Conservation (phyloP, 768 basidiomycete genomes). For the Lentinula detonsa region DNA sequence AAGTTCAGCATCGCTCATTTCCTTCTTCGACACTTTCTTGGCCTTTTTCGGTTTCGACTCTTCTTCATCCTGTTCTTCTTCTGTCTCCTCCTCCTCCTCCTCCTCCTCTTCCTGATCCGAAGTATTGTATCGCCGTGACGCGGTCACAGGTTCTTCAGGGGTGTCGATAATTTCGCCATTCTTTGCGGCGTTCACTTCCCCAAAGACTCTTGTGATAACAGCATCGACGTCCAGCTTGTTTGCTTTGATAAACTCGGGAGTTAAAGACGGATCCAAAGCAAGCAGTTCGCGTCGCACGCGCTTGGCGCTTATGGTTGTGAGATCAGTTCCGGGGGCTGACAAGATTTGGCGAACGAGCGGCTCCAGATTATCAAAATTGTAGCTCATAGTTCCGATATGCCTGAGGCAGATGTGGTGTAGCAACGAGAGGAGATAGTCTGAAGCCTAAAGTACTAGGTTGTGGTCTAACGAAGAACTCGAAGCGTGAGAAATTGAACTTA, state of each 20-base stretch:
- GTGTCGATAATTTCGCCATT: slow-evolving; percentile 27
- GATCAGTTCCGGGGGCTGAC: slow-evolving; percentile 69
- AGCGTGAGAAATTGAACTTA: not conserved
- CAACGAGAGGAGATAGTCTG: slow-evolving; percentile 6
- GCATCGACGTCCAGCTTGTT: slow-evolving; percentile 64
- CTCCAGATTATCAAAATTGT: slow-evolving; percentile 51
- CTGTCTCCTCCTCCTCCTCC: slow-evolving; percentile 22
- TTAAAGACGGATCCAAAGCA: slow-evolving; percentile 46
- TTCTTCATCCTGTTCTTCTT: slow-evolving; percentile 24
- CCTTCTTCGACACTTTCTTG: slow-evolving; percentile 44
- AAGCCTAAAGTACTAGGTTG: not conserved
- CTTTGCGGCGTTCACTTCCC: slow-evolving; percentile 38
- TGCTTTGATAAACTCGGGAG: slow-evolving; percentile 55
- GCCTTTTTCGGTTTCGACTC: slow-evolving; percentile 32
- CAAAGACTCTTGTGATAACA: slow-evolving; percentile 63
- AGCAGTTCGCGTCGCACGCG: slow-evolving; percentile 74
- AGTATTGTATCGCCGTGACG: slow-evolving; percentile 18
- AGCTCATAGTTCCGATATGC: slow-evolving; percentile 30
- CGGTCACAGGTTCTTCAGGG: slow-evolving; percentile 18
- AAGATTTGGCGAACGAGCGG: slow-evolving; percentile 64
- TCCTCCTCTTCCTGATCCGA: slow-evolving; percentile 23
- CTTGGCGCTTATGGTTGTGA: slow-evolving; percentile 80
- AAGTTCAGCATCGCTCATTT: slow-evolving; percentile 61
- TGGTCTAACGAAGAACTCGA: not conserved
- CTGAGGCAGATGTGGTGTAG: slow-evolving; percentile 6